phyloP scores from a whole-genome alignment of 106 monocot genomes.

The Dendrobium huoshanense region DNA sequence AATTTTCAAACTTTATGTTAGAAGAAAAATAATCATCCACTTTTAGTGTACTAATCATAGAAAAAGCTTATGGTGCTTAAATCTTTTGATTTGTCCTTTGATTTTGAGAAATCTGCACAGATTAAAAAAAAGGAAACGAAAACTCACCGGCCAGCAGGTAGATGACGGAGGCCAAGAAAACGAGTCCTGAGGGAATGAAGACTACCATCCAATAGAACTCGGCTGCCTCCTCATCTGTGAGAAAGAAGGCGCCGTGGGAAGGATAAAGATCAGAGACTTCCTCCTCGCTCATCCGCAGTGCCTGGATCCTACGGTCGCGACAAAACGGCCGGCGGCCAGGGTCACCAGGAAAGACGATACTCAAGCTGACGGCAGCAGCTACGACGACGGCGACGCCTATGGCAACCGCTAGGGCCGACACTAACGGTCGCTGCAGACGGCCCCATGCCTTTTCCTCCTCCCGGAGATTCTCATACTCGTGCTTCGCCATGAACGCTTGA shows the following conservation, averaged over 20 bases:
- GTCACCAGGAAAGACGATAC: slow-evolving; percentile 69
- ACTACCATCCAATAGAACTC: slow-evolving; percentile 95
- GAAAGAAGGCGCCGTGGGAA: slow-evolving; percentile 63
- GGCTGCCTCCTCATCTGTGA: slow-evolving; percentile 77
- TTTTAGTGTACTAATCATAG: no score
- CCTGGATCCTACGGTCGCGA: slow-evolving; percentile 43
- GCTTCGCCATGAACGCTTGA: slow-evolving; percentile 83
- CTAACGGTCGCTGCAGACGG: slow-evolving; percentile 47
- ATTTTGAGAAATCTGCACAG: not conserved
- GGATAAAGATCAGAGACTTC: slow-evolving; percentile 34
- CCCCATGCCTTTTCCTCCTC: slow-evolving; percentile 61
- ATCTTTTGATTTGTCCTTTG: no score
- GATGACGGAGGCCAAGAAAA: slow-evolving; percentile 52
- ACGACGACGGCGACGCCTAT: slow-evolving; percentile 32
- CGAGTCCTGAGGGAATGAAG: slow-evolving; percentile 62
- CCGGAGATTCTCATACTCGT: slow-evolving; percentile 54
- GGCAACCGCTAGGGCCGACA: slow-evolving; percentile 15
- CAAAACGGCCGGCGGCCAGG: slow-evolving; percentile 59
- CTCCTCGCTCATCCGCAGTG: slow-evolving; percentile 32
- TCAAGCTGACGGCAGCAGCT: slow-evolving; percentile 48
- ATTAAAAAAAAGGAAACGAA: not conserved
- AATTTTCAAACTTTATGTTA: no score
- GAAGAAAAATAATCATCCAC: no score
- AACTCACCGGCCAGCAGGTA: slow-evolving; percentile 72
- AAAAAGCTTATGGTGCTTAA: no score